phyloP scores from a whole-genome alignment of 306 rosid species.

The Lathyrus sativus region DNA sequence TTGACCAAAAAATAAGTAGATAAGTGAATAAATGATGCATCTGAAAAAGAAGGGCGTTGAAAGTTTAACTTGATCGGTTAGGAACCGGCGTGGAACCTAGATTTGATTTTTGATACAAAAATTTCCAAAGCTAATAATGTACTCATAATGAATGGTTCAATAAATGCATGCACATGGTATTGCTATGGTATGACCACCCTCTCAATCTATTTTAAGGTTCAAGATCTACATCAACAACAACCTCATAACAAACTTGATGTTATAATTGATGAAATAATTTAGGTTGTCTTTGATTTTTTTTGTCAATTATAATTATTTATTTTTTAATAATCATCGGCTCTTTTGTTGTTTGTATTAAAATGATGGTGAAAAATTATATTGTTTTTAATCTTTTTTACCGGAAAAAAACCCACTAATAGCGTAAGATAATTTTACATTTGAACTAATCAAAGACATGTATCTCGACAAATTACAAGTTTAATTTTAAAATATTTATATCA shows the following conservation, averaged over 20 bases:
- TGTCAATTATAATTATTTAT: no score
- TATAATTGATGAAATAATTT: no score
- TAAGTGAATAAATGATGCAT: background rate
- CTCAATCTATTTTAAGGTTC: background rate
- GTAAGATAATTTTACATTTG: no score
- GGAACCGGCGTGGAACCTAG: background rate
- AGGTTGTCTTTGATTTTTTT: no score
- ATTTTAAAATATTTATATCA: no score
- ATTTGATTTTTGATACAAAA: background rate
- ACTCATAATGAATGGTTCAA: background rate
- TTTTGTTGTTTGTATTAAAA: no score
- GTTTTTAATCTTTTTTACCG: no score
- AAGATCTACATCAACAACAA: background rate
- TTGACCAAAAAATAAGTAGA: constrained; percentile 12
- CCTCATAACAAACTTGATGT: background rate
- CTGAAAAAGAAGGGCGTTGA: background rate
- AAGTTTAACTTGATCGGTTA: background rate
- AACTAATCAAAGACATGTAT: no score
- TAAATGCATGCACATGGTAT: background rate
- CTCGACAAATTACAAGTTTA: no score
- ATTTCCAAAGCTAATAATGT: background rate
- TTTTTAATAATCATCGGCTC: no score
- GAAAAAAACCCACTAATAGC: no score
- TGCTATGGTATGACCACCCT: background rate
- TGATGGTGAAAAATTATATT: no score